Evolutionary conservation across 2,329 filamentous ascomycete genomes (phyloP), one percentile per base, ranked within the genome.

Genomic region (Beauveria bassiana): DNA sequence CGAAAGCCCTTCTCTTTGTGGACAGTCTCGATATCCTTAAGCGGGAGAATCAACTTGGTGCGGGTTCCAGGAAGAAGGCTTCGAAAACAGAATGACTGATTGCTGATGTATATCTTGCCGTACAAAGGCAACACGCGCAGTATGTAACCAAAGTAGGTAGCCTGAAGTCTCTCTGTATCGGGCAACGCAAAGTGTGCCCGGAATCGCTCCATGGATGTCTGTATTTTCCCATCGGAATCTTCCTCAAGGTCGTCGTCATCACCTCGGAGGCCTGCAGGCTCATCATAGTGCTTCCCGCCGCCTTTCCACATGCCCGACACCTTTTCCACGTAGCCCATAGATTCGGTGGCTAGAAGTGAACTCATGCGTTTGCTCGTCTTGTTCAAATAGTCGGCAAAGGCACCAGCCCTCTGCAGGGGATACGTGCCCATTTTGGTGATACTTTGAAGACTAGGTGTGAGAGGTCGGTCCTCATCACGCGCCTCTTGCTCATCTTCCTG

Each of bases 231-330:
- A 22, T 91, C 81, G n/a, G 80, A 78, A n/a, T 81, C 79, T 49
- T 81, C 80, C 28, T 81, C 79, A 5, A 78, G 74, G 31, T 80
- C 78, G n/a, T 84, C 80, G 18, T 85, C 82, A 50, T 86, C 82
- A 2, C 78, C 77, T 34, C 75, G 77, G 47, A 82, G 74, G 24
- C 77, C 81, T 50, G 76, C 72, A 2, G 80, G 79, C 49, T 84
- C 89, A 55, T 88, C 86, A 69, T 98, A 99, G 73, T 98, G 93
- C 68, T 88, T 92, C 68, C 88, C 87, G 14, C 91, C 91, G 40
- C 95, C 95, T 66, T 92, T 90, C 86, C 95, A 95, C 90, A 98
- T 98, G 43, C 92, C 93, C 0, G 93, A 96, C 0, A 98, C 93
- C 73, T 97, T 98, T 70, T 96, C 93, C 38, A 96, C 88, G 70